Base-by-base conservation (phyloP, 805 yeast genomes). In the Starmerella khaoyaiensis region DNA sequence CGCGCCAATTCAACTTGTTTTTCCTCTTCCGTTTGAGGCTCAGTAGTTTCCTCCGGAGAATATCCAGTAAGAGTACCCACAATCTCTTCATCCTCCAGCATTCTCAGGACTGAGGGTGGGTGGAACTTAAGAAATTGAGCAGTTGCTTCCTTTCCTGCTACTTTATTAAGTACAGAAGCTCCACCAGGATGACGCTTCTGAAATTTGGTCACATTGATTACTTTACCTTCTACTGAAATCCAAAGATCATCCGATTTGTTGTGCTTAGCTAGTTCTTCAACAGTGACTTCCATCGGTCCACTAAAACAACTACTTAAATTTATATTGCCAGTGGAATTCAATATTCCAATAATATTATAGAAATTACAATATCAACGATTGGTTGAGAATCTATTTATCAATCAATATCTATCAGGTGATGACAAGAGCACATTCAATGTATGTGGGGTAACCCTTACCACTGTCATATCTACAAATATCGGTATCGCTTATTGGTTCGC, bases 71-170 rank as follows among this genome's bases (percentile, higher is more conserved):
- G 58, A 8, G 63, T 63, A 6, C 90, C 93, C 26, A 81, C 57
- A 49, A 74, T 74, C 52, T 76, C 75, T 21, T 72, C 72, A 20
- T 54, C 55, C 14, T 74, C 69, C 24, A 79, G 61, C 53, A 65
- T 72, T 26, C 71, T 74, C 37, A 87, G 65, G 5, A 82, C 79
- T 50, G 84, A 94, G n/a, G 77, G 71, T 0, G 97, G 90, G 58
- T 87, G 98, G 42, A 87, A 68, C 15, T 94, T 94, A 41, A 78
- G 81, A 54, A 83, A 87, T 8, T 81, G 73, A 49, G 77, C 75
- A 6, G 90, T 77, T 9, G 87, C 93, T 50, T 79, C 83, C 41
- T 69, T 73, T 11, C 90, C 90, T n/a, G 68, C 69, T 27, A 58
- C 74, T 52, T 69, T 71, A 38, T 69, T 56, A 24, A 74, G 70